Conservation (phyloP, 106 monocot species). For the Acanthochlamys bracteata region DNA sequence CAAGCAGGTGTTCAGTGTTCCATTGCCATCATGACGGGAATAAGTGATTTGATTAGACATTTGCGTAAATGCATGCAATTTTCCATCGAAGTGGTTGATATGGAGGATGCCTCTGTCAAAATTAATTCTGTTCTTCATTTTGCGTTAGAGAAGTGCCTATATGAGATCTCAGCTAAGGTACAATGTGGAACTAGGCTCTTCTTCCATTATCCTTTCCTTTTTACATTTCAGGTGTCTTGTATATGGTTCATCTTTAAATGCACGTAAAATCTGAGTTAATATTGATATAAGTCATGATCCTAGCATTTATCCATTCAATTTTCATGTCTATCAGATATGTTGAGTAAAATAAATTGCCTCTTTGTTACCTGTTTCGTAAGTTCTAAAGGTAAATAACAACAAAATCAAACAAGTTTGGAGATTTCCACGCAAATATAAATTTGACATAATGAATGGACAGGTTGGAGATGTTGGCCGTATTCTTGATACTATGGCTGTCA, state of each 20-base stretch:
- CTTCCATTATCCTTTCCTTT: not conserved
- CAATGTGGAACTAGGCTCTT: too few relatives aligned
- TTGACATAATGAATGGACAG: slow-evolving; percentile 23
- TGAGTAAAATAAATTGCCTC: too few relatives aligned
- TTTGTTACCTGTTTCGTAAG: too few relatives aligned
- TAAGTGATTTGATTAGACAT: slow-evolving; percentile 76
- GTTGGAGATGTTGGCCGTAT: slow-evolving; percentile 88
- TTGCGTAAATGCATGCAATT: slow-evolving; percentile 79
- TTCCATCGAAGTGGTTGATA: slow-evolving; percentile 50
- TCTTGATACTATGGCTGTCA: slow-evolving; percentile 76
- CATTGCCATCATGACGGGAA: slow-evolving; percentile 46
- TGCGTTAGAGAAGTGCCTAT: slow-evolving; percentile 76
- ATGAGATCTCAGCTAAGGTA: slow-evolving; percentile 64
- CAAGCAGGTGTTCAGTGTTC: slow-evolving; percentile 45
- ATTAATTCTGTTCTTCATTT: slow-evolving; percentile 49
- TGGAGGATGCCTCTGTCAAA: slow-evolving; percentile 24
- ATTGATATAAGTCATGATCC: too few relatives aligned
- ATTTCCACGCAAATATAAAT: too few relatives aligned
- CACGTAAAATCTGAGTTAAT: too few relatives aligned
- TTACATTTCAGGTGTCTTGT: too few relatives aligned
- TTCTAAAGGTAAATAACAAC: too few relatives aligned
- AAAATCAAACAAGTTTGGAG: too few relatives aligned
- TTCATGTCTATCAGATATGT: too few relatives aligned
- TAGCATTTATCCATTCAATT: too few relatives aligned
- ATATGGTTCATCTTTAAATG: too few relatives aligned